Evolutionary conservation across 192 early-diverging fungal genomes (phyloP).

Genomic region (Borealophlyctis nickersoniae): DNA sequence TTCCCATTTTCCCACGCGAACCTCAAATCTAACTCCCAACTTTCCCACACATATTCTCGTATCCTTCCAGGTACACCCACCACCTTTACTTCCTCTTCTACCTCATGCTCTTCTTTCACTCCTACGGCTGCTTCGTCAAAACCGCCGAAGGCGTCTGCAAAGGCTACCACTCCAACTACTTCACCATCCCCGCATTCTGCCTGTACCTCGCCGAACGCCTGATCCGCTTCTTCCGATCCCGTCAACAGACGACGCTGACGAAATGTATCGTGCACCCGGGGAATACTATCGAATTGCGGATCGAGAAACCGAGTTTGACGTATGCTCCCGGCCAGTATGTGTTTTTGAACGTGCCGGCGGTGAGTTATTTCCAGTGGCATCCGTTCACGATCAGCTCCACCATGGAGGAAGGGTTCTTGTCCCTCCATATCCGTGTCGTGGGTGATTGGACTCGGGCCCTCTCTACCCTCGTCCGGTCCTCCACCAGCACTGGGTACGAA

Average conservation of each 20-base stretch:
- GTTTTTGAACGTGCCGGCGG: constrained; percentile 70
- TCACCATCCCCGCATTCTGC: constrained; percentile 38
- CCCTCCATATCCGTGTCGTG: constrained; percentile 72
- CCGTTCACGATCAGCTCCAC: constrained; percentile 81
- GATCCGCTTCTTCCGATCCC: constrained; percentile 58
- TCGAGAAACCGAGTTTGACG: constrained; percentile 54
- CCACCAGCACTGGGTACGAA: constrained; percentile 7
- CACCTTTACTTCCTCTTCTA: constrained; percentile 71
- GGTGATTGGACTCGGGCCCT: constrained; percentile 71
- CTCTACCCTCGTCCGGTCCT: constrained; percentile 30
- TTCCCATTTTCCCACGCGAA: too few relatives aligned
- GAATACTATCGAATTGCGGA: constrained; percentile 61
- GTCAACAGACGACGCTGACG: constrained; percentile 54
- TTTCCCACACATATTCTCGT: too few relatives aligned
- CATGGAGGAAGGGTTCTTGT: constrained; percentile 74
- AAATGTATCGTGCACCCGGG: constrained; percentile 76
- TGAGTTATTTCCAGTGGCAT: constrained; percentile 70
- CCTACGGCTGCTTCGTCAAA: constrained; percentile 33
- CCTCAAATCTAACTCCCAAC: too few relatives aligned
- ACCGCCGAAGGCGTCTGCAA: constrained; percentile 42
- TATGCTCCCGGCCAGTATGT: constrained; percentile 73
- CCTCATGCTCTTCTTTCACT: constrained; percentile 67
- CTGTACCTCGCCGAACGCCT: constrained; percentile 66
- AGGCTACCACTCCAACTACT: constrained; percentile 27
- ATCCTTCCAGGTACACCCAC: constrained; percentile 52